These are phyloP conservation scores for Xylariales sp. DNA, from an alignment of 2,329 filamentous ascomycete species.

Conservation along the genomic window DNA sequence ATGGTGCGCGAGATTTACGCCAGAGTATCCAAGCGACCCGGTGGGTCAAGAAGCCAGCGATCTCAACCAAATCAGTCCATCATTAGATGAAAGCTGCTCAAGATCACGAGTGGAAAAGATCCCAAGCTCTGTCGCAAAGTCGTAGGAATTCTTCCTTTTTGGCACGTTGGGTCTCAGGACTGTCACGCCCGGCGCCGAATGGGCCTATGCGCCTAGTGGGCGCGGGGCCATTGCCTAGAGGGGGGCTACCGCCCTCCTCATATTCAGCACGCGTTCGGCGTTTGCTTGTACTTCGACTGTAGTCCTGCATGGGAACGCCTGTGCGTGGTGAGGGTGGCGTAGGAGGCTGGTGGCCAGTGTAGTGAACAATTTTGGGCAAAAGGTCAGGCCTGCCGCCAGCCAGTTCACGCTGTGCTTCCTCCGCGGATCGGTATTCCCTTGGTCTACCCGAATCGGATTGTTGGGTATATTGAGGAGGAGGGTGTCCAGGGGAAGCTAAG, in stretches of 20 bases:
- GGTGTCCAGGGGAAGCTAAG: slow-evolving; percentile 74
- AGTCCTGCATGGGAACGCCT: slow-evolving; percentile 39
- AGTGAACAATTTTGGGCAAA: slow-evolving; percentile 90
- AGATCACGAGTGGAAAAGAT: slow-evolving; percentile 84
- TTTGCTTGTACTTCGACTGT: slow-evolving; percentile 58
- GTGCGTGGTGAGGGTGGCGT: slow-evolving; percentile 80
- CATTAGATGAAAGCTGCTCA: no score
- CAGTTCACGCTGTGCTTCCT: slow-evolving; percentile 88
- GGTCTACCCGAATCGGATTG: slow-evolving; percentile 58
- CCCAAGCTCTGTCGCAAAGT: slow-evolving; percentile 88
- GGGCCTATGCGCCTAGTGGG: slow-evolving; percentile 55
- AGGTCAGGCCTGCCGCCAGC: slow-evolving; percentile 90
- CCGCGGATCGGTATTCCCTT: slow-evolving; percentile 90
- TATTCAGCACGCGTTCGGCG: slow-evolving; percentile 85
- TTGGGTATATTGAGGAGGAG: slow-evolving; percentile 45
- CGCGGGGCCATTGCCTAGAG: slow-evolving; percentile 66
- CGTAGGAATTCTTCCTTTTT: slow-evolving; percentile 93
- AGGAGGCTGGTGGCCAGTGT: slow-evolving; percentile 88
- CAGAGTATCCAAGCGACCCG: no score
- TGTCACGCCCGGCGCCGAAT: slow-evolving; percentile 78
- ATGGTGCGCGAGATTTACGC: no score
- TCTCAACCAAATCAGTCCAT: no score
- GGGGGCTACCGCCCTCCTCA: slow-evolving; percentile 85
- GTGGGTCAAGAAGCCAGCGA: no score
- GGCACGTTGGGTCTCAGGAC: slow-evolving; percentile 72